These are phyloP conservation scores for Fusarium subtropicale DNA, from an alignment of 2,329 filamentous ascomycete genomes.

Conservation along the genomic window DNA sequence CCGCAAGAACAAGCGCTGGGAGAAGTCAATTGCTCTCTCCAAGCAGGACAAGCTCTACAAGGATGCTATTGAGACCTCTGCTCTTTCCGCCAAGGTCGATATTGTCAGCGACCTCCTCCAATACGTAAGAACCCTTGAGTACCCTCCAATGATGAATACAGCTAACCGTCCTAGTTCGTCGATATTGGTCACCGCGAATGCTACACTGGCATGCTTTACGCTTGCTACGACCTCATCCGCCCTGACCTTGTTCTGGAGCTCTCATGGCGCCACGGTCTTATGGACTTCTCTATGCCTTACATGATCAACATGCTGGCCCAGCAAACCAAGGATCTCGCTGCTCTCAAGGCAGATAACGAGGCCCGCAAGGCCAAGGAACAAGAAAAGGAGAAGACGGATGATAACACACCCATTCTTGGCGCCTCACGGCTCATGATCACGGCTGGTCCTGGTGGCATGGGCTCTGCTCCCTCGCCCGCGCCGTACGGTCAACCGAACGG, in stretches of 20 bases:
- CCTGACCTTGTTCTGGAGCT: slow-evolving; percentile 94
- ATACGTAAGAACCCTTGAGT: slow-evolving; percentile 78
- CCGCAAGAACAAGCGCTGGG: slow-evolving; percentile 99
- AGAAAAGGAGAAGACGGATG: slow-evolving; percentile 84
- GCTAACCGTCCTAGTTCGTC: slow-evolving; percentile 78
- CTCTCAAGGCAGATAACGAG: slow-evolving; percentile 95
- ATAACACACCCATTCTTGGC: slow-evolving; percentile 92
- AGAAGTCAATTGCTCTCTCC: slow-evolving; percentile 96
- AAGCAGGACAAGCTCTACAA: slow-evolving; percentile 99
- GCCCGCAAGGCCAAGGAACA: slow-evolving; percentile 84
- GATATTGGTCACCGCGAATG: slow-evolving; percentile 99
- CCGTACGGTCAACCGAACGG: slow-evolving; percentile 85
- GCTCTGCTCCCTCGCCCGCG: slow-evolving; percentile 65
- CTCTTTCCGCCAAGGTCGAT: slow-evolving; percentile 88
- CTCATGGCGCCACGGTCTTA: slow-evolving; percentile 94
- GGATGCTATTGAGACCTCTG: slow-evolving; percentile 97
- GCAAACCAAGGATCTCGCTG: slow-evolving; percentile 86
- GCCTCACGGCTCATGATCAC: slow-evolving; percentile 94
- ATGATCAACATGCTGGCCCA: slow-evolving; percentile 98
- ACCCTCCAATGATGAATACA: not conserved
- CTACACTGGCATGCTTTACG: slow-evolving; percentile 99
- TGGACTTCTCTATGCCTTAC: slow-evolving; percentile 99
- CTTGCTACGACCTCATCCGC: slow-evolving; percentile 96
- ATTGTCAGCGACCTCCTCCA: slow-evolving; percentile 95
- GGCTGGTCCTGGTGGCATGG: slow-evolving; percentile 75